Evolutionary conservation across 2,329 filamentous ascomycete species (phyloP), one percentile per base, ranked within the genome.

Genomic region (Ceratocystis huliohia): DNA sequence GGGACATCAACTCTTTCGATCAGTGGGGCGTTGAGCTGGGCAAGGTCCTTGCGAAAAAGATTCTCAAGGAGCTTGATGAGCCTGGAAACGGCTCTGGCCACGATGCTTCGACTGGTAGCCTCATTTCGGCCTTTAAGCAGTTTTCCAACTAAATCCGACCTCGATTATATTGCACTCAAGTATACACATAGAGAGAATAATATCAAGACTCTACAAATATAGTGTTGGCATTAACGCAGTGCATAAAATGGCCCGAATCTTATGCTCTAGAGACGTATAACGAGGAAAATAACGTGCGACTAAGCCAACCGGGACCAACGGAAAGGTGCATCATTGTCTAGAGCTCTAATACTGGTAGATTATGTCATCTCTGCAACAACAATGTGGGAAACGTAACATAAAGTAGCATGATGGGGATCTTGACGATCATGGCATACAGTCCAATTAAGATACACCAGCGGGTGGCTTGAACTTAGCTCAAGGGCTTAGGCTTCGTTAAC

Each of bases 1-100:
- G 94, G 94, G 96, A 97, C 80, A 96, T 99, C 82, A 99, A 99
- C 85, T 91, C 88, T 74, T 99, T 97, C 75, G 94, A 99, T 80
- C 94, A 99, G 82, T 99, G 94, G 94, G 94, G 94, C 79, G 94
- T 99, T 57, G 94, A 99, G 82, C 81, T 99, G 69, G 94, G 94
- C 76, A 99, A 99, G 87, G 86, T 88, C 50, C 81, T 99, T 71
- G 94, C 94, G 69, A 97, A 93, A 86, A 92, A 91, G 80, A 91
- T 92, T 70, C 87, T 90, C 72, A 77, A 78, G 71, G 94, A 99
- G 82, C 83, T 99, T 68, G 91, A 96, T 70, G 82, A 87, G 74
- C 77, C 82, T n/a, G 89, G 84, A 69, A 85, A 84, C 72, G 86
- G 86, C 65, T 79, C 80, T 68, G 84, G 82, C 67, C 94, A 99